Conservation (phyloP, 2,329 filamentous ascomycete genomes). For the Aureobasidium pullulans region DNA sequence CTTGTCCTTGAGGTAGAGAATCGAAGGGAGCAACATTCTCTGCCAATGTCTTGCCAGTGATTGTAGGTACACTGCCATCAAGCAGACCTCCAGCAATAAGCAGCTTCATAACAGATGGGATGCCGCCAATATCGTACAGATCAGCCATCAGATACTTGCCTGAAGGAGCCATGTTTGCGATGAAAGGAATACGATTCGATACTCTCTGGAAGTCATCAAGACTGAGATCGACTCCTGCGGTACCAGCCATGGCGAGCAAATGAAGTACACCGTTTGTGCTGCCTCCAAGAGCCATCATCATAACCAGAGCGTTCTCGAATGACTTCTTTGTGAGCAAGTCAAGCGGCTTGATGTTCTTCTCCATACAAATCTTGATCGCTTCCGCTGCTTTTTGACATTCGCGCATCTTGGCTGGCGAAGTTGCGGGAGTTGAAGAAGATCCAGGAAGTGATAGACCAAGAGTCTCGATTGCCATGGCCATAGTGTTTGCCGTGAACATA, state of each 20-base stretch:
- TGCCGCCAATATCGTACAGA: constrained; percentile 76
- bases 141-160: constrained; percentile 86
- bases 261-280: constrained; percentile 86
- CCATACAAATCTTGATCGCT: constrained; percentile 72
- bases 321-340: constrained; percentile 72
- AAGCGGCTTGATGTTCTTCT: constrained; percentile 70
- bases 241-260: constrained; percentile 83
- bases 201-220: constrained; percentile 78
- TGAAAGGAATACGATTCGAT: constrained; percentile 74
- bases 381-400: constrained; percentile 78
- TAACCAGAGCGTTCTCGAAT: constrained; percentile 81
- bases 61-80: constrained; percentile 69
- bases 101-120: constrained; percentile 77
- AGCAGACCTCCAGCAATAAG: constrained; percentile 69
- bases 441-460: constrained; percentile 79
- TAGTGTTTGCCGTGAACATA: constrained; percentile 93
- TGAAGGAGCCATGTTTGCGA: constrained; percentile 76
- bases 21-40: constrained; percentile 75
- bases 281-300: constrained; percentile 88
- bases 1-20: constrained; percentile 67
- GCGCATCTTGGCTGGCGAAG: constrained; percentile 73
- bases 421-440: constrained; percentile 74
- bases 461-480: constrained; percentile 84
- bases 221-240: constrained; percentile 67
- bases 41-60: constrained; percentile 76